Conservation (phyloP, 106 monocot species). For the Amphibolis antarctica region DNA sequence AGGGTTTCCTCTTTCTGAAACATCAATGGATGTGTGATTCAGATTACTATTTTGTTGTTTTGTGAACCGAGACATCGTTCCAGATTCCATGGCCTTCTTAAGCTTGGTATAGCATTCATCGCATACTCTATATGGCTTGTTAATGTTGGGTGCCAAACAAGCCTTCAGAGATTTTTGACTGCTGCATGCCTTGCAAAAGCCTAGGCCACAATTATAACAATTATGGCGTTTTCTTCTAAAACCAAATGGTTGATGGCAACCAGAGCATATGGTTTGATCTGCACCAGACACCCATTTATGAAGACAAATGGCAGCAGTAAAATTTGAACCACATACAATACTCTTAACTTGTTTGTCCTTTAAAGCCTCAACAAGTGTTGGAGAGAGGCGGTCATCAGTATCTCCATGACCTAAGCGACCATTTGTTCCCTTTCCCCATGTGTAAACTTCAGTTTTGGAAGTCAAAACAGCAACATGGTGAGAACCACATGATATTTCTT, state of each 20-base stretch:
- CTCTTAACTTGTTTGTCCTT: conserved; percentile 63
- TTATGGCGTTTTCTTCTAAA: conserved; percentile 53
- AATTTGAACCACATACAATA: conserved; percentile 60
- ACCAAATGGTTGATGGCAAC: conserved; percentile 38
- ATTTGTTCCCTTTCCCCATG: conserved; percentile 68
- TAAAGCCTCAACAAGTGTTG: conserved; percentile 54
- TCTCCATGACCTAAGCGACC: conserved; percentile 69
- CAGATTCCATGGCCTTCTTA: conserved; percentile 21
- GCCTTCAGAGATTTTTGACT: conserved; percentile 34
- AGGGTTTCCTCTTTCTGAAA: conserved; percentile 23
- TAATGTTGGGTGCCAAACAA: conserved; percentile 39
- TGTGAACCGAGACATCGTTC: conserved; percentile 14
- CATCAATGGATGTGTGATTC: conserved; percentile 18
- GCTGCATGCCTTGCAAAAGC: conserved; percentile 47
- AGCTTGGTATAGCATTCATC: conserved; percentile 39
- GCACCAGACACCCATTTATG: conserved; percentile 63
- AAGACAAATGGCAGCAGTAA: conserved; percentile 60
- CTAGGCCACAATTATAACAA: conserved; percentile 50
- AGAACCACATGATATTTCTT: conserved; percentile 64
- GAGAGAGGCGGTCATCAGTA: conserved; percentile 31
- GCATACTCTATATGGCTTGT: conserved; percentile 48
- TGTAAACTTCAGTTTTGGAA: conserved; percentile 59
- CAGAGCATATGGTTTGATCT: conserved; percentile 45
- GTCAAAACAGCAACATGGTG: conserved; percentile 60
- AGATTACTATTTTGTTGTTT: conserved; percentile 29